Evolutionary conservation across 441 rosid genomes (phyloP).

Genomic region (Flueggea neowawraea): DNA sequence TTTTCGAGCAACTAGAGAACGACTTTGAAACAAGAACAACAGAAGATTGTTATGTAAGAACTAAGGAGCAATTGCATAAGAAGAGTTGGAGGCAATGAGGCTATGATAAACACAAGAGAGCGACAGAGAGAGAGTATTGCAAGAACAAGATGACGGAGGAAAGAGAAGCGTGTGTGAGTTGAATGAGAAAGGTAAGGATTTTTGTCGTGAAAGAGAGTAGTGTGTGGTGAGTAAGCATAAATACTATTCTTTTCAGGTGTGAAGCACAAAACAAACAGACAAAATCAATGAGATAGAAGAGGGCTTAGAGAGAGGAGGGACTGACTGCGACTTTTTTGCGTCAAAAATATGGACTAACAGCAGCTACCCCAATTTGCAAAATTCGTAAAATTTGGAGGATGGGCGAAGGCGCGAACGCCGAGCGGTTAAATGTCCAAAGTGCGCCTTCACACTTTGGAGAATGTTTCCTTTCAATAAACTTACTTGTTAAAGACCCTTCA

Average conservation of each 20-base stretch:
- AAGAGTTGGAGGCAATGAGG: not conserved
- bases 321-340: too few species aligned
- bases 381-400: too few species aligned
- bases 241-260: constrained; percentile 17
- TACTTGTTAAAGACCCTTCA: too few species aligned
- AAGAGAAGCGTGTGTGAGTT: constrained; percentile 13
- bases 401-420: too few species aligned
- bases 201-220: constrained; percentile 36
- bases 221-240: constrained; percentile 50
- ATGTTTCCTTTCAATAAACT: too few species aligned
- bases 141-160: constrained; percentile 7
- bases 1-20: not conserved
- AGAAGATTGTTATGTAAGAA: not conserved
- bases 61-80: constrained; percentile 10
- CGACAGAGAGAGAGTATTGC: not conserved
- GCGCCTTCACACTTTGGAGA: too few species aligned
- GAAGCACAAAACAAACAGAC: too few species aligned
- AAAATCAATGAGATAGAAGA: too few species aligned
- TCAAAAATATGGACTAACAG: too few species aligned
- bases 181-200: not conserved
- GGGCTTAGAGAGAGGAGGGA: too few species aligned
- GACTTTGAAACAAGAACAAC: not conserved
- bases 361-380: too few species aligned
- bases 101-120: not conserved
- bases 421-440: too few species aligned